Base-by-base conservation (phyloP, 805 yeast genomes). In the Saccharomycopsis vini region DNA sequence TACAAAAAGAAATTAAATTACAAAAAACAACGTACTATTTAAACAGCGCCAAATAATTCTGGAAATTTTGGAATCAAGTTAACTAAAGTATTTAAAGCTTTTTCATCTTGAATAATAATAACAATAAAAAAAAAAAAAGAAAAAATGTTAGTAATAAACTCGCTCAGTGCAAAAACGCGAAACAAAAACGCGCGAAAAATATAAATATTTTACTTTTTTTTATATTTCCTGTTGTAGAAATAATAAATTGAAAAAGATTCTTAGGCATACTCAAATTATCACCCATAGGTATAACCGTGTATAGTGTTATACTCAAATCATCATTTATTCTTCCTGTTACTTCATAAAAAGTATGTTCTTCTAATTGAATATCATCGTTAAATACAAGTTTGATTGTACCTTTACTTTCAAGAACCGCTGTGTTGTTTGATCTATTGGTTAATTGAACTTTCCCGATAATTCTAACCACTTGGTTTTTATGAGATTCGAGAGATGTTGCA, bases 61-160 rank as follows among this genome's bases (percentile, higher is more conserved):
- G 51, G 51, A 22, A 48, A 45, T 22, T 42, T 42, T 22, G 45
- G 51, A 7, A 36, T 15, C 28, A 42, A 48, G 26, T 46, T 48
- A 22, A 48, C 47, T 39, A 48, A 34, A 3, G 43, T 42, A 15
- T 26, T 42, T 6, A 45, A 47, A 5, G 51, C 50, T 23, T 45
- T 47, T 37, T 47, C 51, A 28, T 46, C 39, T 35, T 34, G 13
- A 36, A 3, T 34, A 5, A 7, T 10, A 10, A n/a, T n/a, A n/a
- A n/a, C n/a, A n/a, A n/a, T n/a, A n/a, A n/a, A n/a, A n/a, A n/a
- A n/a, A n/a, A n/a, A n/a, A n/a, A n/a, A n/a, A n/a, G n/a, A n/a
- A n/a, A n/a, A n/a, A n/a, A n/a, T 36, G 42, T 36, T 42, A 37
- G 34, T 42, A 41, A 15, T 31, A 21, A 18, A 12, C 13, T 18